Conservation (phyloP, 2,329 filamentous ascomycete genomes). For the Podosphaera xanthii region DNA sequence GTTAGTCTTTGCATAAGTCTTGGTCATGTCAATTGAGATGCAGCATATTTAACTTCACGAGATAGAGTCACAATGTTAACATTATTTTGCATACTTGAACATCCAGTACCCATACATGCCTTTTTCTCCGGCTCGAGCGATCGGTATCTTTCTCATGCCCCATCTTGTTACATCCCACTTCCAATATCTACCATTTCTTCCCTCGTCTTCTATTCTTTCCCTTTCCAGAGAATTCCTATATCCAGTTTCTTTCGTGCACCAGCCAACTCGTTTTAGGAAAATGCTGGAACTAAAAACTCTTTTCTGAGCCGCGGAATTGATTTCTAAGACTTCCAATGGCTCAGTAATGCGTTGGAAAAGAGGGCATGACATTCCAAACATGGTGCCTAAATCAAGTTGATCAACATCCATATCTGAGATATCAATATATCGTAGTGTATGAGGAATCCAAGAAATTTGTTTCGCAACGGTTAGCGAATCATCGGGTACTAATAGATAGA, state of each 20-base stretch:
- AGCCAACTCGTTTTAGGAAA: conserved; percentile 25
- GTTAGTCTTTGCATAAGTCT: neutral
- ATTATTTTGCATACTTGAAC: conserved; percentile 3
- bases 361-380: conserved; percentile 26
- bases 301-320: conserved; percentile 44
- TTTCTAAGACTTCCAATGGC: conserved; percentile 55
- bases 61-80: neutral
- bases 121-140: conserved; percentile 30
- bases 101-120: conserved; percentile 15
- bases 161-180: conserved; percentile 70
- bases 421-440: conserved; percentile 52
- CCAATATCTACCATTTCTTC: conserved; percentile 43
- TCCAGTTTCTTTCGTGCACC: conserved; percentile 47
- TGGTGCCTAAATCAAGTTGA: conserved; percentile 32
- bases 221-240: conserved; percentile 42
- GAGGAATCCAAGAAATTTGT: conserved; percentile 25
- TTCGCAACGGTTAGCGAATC: conserved; percentile 11
- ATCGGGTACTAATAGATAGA: conserved; percentile 10
- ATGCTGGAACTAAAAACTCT: conserved; percentile 26
- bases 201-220: conserved; percentile 11
- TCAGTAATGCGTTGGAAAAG: conserved; percentile 36
- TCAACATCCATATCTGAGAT: conserved; percentile 45
- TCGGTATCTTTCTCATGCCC: conserved; percentile 52
- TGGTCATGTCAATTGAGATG: neutral
- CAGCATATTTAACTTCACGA: neutral